Base-by-base conservation (phyloP, 768 basidiomycete genomes). In the Psilocybe cyanescens region DNA sequence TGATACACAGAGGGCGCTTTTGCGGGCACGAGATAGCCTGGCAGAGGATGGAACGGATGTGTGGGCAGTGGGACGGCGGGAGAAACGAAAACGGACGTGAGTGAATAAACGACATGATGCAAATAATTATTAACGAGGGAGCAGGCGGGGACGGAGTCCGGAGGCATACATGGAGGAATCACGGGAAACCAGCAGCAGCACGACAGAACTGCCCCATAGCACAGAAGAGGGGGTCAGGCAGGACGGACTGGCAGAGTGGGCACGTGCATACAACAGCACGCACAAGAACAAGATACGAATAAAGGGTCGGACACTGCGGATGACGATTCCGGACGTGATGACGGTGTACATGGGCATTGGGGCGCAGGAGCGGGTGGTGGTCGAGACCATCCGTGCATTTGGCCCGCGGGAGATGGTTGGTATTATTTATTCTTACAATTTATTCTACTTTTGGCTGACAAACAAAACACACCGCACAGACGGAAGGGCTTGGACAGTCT, bases 321-420 rank as follows among this genome's bases (percentile, higher is more conserved):
- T 90, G 63, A 78, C 76, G 14, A 84, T 91, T 58, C 77, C 78
- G 2, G 89, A 93, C 65, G 86, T 92, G 51, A 73, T 92, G 58
- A 84, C 79, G 5, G 85, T 86, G 58, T 92, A 87, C 75, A 68
- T 92, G 47, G 84, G 82, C 5, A 72, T 87, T 37, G 78, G 75
- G 33, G 72, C 67, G 2, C 66, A 64, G 30, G 60, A 70, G 37
- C 75, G 75, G 4, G 74, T 86, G 41, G 64, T 82, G 11, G 81
- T 88, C 31, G 89, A 91, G 67, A 88, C 80, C 57, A 79, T 90
- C 47, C 80, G 86, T n/a, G 83, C 81, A 8, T 90, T 92, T 71
- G 91, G 89, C 5, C 86, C 91, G 24, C 78, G 91, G 67, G 92
- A 94, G 77, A 81, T 77, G 76, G 91, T 89, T 64, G 55, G 79